Conservation (phyloP, 306 rosid genomes). For the Pachyrhizus erosus region DNA sequence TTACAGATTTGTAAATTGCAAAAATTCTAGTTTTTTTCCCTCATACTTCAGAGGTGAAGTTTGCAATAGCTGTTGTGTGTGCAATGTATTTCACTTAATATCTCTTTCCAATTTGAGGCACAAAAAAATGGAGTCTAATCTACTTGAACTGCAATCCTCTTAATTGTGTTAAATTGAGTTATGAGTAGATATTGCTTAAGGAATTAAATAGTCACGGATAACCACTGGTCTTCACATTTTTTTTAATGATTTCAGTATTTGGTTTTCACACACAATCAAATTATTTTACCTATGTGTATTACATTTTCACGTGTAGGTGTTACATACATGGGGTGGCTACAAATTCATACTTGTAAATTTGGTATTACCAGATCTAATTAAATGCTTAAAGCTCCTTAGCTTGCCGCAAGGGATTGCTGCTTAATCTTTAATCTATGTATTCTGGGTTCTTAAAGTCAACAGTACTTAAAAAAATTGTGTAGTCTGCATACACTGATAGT, state of each 20-base stretch:
- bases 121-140: neutral
- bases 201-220: too few species aligned
- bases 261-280: neutral
- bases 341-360: neutral
- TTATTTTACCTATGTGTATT: neutral
- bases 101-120: constrained; percentile 24
- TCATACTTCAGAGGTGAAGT: neutral
- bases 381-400: too few species aligned
- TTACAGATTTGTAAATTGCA: neutral
- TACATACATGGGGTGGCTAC: neutral
- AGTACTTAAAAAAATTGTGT: neutral
- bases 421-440: too few species aligned
- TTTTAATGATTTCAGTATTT: neutral
- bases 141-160: constrained; percentile 13
- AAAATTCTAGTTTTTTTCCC: neutral
- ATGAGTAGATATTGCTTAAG: neutral
- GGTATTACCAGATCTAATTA: neutral
- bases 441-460: neutral
- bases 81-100: neutral
- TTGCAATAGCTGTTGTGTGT: neutral
- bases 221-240: too few species aligned
- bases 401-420: too few species aligned
- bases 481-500: neutral
- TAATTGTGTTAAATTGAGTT: neutral
- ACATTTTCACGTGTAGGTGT: neutral